phyloP scores from a whole-genome alignment of 2,329 filamentous ascomycete genomes.

The Colletotrichum sp. region DNA sequence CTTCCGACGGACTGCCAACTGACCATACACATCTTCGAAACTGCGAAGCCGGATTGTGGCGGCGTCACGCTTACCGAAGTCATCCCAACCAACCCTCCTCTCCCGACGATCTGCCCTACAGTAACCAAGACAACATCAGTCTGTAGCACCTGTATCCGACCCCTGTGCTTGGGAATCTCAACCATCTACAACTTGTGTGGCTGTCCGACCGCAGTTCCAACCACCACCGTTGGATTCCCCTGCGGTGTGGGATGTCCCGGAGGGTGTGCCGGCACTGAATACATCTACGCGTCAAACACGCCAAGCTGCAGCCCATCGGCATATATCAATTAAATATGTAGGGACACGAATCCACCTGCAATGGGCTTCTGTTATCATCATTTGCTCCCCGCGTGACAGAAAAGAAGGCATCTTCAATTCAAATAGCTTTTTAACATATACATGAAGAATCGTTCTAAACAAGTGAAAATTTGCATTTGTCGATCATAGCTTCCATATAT shows the following conservation, averaged over 20 bases:
- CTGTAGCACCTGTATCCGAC: conserved; percentile 1
- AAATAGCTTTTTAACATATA: not conserved
- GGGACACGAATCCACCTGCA: not conserved
- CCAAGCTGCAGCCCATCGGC: not conserved
- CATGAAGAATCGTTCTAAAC: not conserved
- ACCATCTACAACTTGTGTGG: conserved; percentile 2
- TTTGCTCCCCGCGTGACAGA: not conserved
- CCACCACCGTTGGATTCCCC: not conserved
- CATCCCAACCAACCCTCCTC: not conserved
- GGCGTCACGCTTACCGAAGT: not conserved
- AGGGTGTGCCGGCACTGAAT: conserved; percentile 10
- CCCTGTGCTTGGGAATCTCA: not conserved
- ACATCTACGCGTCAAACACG: conserved; percentile 1
- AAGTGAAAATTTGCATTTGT: not conserved
- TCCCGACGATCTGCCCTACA: not conserved
- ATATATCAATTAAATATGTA: not conserved
- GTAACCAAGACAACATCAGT: not conserved
- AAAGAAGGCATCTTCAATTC: not conserved
- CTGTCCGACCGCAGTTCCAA: conserved; percentile 8
- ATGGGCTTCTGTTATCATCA: not conserved
- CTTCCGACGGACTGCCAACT: conserved; percentile 16
- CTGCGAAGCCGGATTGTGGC: not conserved
- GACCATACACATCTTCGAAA: conserved; percentile 9
- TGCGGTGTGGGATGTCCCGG: conserved; percentile 3
- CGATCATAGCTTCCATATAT: not conserved